phyloP scores from a whole-genome alignment of 1,284 basidiomycete species.

The Albatrellus sp. region DNA sequence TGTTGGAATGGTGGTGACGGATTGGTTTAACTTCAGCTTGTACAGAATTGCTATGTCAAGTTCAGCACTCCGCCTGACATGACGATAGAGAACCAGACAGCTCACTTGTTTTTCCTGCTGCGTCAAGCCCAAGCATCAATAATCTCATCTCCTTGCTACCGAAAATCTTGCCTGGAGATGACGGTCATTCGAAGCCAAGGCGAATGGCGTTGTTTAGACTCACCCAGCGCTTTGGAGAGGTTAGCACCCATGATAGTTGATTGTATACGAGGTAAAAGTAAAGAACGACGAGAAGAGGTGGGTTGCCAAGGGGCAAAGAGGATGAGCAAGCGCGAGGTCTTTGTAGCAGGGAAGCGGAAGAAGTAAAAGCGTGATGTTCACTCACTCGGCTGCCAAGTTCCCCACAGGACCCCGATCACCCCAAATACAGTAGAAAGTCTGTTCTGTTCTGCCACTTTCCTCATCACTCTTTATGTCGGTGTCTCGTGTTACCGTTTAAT shows the following conservation, averaged over 20 bases:
- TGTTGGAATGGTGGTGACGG: constrained; percentile 97
- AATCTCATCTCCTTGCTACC: constrained; percentile 99
- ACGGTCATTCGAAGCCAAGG: constrained; percentile 9
- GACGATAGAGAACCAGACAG: constrained; percentile 8
- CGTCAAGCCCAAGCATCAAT: constrained; percentile 87
- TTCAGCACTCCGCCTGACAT: constrained; percentile 3
- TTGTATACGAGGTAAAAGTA: constrained; percentile 25
- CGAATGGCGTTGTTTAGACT: constrained; percentile 17
- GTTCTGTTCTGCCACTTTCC: too few relatives aligned
- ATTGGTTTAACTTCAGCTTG: constrained; percentile 98
- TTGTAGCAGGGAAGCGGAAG: neutral
- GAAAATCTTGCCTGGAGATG: constrained; percentile 72
- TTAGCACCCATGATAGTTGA: constrained; percentile 53
- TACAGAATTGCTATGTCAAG: constrained; percentile 80
- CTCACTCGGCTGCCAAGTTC: neutral
- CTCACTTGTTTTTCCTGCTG: constrained; percentile 93
- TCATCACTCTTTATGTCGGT: too few relatives aligned
- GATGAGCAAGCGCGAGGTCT: constrained; percentile 2
- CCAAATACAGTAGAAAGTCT: neutral
- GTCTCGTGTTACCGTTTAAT: too few relatives aligned
- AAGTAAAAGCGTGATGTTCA: neutral
- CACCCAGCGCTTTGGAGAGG: constrained; percentile 64
- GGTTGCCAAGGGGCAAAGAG: constrained; percentile 11
- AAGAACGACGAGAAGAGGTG: constrained; percentile 31
- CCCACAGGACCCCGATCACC: constrained; percentile 20